Conservation (phyloP, 2,329 filamentous ascomycete species). For the Neoscytalidium dimidiatum region DNA sequence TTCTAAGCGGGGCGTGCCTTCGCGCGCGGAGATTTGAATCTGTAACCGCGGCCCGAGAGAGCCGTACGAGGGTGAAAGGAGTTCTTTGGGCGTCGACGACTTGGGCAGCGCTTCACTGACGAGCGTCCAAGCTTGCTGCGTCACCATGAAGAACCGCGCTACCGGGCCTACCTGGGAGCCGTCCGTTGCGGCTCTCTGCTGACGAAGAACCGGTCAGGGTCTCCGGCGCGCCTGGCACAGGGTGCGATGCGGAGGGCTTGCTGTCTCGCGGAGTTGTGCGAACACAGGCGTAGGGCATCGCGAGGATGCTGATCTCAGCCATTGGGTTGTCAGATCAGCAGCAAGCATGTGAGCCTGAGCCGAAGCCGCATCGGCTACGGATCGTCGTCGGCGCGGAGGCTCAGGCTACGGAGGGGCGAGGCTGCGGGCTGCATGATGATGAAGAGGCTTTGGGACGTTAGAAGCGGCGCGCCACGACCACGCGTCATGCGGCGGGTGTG, state of each 20-base stretch:
- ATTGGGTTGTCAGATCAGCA: conserved; percentile 12
- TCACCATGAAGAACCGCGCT: not conserved
- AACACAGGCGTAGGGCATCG: not conserved
- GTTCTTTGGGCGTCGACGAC: conserved; percentile 9
- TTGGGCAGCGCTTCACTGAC: conserved; percentile 2
- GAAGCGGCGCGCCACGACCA: not conserved
- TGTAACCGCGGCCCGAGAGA: conserved; percentile 4
- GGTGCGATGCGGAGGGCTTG: not conserved
- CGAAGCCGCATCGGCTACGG: conserved; percentile 5
- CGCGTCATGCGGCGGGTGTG: conserved; percentile 13
- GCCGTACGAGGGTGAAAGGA: conserved; percentile 13
- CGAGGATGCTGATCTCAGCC: conserved; percentile 7
- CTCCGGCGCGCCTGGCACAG: not conserved
- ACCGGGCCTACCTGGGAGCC: not conserved
- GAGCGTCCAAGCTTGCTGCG: conserved; percentile 1
- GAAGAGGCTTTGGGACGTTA: not conserved
- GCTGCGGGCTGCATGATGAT: not conserved
- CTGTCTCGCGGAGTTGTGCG: not conserved
- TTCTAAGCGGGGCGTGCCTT: conserved; percentile 5
- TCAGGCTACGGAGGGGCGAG: not conserved
- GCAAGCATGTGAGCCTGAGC: conserved; percentile 14
- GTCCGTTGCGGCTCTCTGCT: conserved; percentile 4
- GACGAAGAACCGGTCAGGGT: not conserved
- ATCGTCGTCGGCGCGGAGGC: not conserved
- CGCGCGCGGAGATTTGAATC: conserved; percentile 14